Base-by-base conservation (phyloP, 768 basidiomycete genomes). In the Leucocoprinus leucothites region DNA sequence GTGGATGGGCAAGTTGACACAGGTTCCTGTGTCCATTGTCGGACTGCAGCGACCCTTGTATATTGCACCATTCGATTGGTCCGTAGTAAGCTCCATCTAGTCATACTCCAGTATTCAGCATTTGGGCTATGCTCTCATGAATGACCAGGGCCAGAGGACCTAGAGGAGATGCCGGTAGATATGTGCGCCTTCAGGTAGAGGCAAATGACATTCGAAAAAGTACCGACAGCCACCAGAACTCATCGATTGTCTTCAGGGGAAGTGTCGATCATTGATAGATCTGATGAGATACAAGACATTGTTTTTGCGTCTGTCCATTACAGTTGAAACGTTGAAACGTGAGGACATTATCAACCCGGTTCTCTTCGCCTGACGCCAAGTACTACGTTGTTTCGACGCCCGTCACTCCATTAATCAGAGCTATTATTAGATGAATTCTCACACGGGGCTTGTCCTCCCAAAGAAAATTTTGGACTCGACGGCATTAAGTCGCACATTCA, bases 1-100 rank as follows among this genome's bases (percentile, higher is more conserved):
- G 31, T 31, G 31, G 40, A 19, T 41, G 14, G 5, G 40, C 40
- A 14, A 19, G 40, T 41, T 41, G 18, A 41, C 40, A 19, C 46
- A 31, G 31, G 28, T 8, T 28, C 46, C 46, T 47, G 46, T 31
- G 22, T 47, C 46, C 46, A 47, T 47, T 47, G 16, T 47, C 46
- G 46, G 46, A 47, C 26, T n/a, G 26, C 31, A 5, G 5, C 31
- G 31, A 31, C 31, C 31, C 31, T 47, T 9, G 46, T 16, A 9
- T 1, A 16, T 26, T 26, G 46, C 46, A 9, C 13, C 4, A 7
- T 8, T 7, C 5, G 40, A 16, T 19, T 35, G 35, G 31, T 31
- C 31, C 5, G 31, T 8, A 14, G 5, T 19, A n/a, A 19, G 40
- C 40, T 7, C 40, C 40, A 41, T 41, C 40, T 41, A 14, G 40